Percentiles rank a stretch among this genome's conserved stretches.
phyloP scores from a whole-genome alignment of 106 monocot genomes.

The Cymbidium sinense region DNA sequence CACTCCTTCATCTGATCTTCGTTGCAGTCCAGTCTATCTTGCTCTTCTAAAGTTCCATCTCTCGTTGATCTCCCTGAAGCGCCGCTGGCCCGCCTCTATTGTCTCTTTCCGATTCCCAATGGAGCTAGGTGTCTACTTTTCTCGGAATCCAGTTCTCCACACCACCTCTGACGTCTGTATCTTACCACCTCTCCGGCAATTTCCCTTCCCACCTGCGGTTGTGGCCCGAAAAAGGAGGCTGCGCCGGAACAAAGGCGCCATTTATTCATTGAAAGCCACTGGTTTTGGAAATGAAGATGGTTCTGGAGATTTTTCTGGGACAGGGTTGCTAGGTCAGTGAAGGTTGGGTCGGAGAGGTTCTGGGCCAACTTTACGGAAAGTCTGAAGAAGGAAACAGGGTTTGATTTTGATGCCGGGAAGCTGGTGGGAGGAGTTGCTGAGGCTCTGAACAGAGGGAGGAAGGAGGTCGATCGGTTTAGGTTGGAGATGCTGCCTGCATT shows the following conservation, averaged over 20 bases:
- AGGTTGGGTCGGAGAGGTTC: constrained; percentile 44
- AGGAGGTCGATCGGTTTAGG: constrained; percentile 26
- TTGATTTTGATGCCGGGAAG: constrained; percentile 31
- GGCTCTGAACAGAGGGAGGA: constrained; percentile 16
- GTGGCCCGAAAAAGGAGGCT: neutral
- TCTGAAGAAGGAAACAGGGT: constrained; percentile 49
- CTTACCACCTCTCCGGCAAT: constrained; percentile 1
- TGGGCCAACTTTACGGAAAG: constrained; percentile 22
- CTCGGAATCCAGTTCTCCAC: neutral
- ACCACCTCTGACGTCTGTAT: neutral
- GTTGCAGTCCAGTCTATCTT: no score
- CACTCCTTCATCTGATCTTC: no score
- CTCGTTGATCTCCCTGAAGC: neutral
- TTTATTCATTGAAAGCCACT: constrained; percentile 16
- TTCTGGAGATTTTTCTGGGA: constrained; percentile 33
- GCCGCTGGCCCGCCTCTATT: neutral
- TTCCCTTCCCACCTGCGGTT: neutral
- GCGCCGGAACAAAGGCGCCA: neutral
- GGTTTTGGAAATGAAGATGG: constrained; percentile 24
- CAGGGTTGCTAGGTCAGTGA: constrained; percentile 30
- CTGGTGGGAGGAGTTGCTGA: constrained; percentile 15
- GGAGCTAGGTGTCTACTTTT: neutral
- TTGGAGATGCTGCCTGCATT: constrained; percentile 29
- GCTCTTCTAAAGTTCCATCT: no score
- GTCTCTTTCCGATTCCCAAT: constrained; percentile 1